Percentiles rank a stretch among this genome's conserved stretches.
These are phyloP conservation scores for Ustilaginoidea virens DNA, from an alignment of 2,329 filamentous ascomycete genomes.

Conservation along the genomic window DNA sequence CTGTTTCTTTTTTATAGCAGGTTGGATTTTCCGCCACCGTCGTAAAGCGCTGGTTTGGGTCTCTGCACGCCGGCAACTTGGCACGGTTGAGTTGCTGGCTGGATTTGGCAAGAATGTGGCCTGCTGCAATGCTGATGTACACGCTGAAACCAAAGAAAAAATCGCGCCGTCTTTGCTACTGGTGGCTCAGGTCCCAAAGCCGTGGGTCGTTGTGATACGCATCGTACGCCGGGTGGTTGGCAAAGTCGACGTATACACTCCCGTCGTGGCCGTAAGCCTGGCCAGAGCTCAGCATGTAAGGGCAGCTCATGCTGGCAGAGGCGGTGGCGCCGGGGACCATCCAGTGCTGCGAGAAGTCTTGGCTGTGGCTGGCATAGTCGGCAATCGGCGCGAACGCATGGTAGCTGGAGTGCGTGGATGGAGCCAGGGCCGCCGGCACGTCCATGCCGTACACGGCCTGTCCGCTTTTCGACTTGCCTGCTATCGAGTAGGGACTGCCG, in stretches of 20 bases:
- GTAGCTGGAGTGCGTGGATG: not conserved
- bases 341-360: conserved; percentile 1
- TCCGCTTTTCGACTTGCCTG: not conserved
- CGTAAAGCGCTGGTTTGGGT: no score
- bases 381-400: not conserved
- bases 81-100: no score
- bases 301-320: not conserved
- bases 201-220: conserved; percentile 1
- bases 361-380: not conserved
- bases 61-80: no score
- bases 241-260: not conserved
- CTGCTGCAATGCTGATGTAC: no score
- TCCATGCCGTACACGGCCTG: not conserved
- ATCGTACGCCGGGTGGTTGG: conserved; percentile 1
- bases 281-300: not conserved
- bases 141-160: no score
- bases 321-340: not conserved
- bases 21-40: no score
- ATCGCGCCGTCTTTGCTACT: no score
- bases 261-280: not conserved
- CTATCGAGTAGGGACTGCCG: not conserved
- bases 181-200: not conserved
- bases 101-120: no score
- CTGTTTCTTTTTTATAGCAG: no score
- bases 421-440: not conserved